Conservation (phyloP, 176 grass and related monocot genomes). For the Aegilops longissima region DNA sequence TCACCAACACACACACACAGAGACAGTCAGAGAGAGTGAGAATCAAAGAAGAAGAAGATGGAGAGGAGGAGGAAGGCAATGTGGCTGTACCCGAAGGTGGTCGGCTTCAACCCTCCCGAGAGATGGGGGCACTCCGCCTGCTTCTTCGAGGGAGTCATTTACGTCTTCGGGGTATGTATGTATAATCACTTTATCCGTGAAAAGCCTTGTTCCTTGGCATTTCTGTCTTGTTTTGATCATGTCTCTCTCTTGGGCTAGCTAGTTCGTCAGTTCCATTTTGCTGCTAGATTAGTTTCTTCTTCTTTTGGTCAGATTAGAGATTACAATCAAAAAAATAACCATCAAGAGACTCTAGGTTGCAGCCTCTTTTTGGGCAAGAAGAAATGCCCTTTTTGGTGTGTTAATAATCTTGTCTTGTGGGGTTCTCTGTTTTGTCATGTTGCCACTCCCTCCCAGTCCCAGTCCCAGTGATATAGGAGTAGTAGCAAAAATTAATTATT, state of each 20-base stretch:
- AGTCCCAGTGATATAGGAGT: not conserved
- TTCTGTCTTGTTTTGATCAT: not conserved
- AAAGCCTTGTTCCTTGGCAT: not conserved
- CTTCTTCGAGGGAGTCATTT: constrained; percentile 76
- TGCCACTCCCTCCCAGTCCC: not conserved
- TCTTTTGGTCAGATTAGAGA: not conserved
- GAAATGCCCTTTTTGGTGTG: constrained; percentile 34
- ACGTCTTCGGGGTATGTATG: constrained; percentile 81
- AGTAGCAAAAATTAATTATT: not conserved
- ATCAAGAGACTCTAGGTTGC: not conserved
- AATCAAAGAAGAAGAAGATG: not conserved
- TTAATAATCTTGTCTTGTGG: constrained; percentile 8
- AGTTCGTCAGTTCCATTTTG: not conserved
- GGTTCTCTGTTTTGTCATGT: constrained; percentile 26
- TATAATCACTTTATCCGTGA: not conserved
- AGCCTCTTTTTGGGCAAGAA: not conserved
- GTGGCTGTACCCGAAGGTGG: constrained; percentile 94
- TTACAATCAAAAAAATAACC: not conserved
- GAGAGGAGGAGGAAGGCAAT: constrained; percentile 82
- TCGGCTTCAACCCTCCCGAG: constrained; percentile 86
- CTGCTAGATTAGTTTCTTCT: not conserved
- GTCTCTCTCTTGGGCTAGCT: not conserved
- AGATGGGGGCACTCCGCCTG: constrained; percentile 98
- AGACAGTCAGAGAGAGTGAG: too few species aligned
- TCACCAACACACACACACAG: not conserved